phyloP scores from a whole-genome alignment of 768 basidiomycete species.

The Cantharellus anzutake region DNA sequence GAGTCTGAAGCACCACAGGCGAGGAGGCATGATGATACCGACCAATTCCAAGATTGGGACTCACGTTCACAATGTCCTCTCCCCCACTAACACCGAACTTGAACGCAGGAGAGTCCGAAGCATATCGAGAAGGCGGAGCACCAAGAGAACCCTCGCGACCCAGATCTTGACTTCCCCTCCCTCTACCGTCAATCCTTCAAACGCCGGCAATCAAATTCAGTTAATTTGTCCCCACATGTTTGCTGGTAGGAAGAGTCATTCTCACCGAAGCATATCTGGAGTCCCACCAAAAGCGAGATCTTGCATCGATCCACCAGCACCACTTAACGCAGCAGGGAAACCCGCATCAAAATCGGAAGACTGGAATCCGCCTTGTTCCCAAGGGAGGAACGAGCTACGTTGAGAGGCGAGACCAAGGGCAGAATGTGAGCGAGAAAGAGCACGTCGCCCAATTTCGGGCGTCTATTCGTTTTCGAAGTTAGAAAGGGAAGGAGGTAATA shows the following conservation, averaged over 20 bases:
- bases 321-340: not conserved
- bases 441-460: conserved; percentile 68
- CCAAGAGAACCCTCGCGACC: not conserved
- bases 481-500: not conserved
- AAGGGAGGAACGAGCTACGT: conserved; percentile 1
- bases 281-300: not conserved
- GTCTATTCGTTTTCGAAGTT: conserved; percentile 28
- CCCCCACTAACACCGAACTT: not conserved
- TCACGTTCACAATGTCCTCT: no score
- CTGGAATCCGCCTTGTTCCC: conserved; percentile 8
- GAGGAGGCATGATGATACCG: no score
- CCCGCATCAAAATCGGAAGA: conserved; percentile 15
- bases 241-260: no score
- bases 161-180: not conserved
- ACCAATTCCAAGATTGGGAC: no score
- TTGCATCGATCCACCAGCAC: not conserved
- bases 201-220: not conserved
- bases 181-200: not conserved
- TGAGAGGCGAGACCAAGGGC: conserved; percentile 31
- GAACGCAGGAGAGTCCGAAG: not conserved
- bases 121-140: not conserved
- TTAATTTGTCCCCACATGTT: no score
- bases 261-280: no score
- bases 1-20: no score
- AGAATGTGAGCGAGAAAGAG: conserved; percentile 34